Evolutionary conservation across 306 rosid species (phyloP).

Genomic region (Medicago arabica): DNA sequence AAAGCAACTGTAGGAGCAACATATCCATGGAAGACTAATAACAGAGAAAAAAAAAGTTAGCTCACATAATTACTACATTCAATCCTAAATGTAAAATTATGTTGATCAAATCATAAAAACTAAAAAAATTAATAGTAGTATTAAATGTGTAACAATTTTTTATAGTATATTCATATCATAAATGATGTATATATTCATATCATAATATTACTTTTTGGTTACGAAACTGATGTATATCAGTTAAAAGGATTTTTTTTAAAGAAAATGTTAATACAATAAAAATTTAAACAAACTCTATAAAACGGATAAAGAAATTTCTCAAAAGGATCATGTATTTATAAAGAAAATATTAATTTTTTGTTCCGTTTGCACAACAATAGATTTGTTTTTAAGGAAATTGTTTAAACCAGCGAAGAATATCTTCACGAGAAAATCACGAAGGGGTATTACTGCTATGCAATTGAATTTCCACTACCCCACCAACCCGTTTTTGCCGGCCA

Average conservation of each 20-base stretch:
- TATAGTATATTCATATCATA: no score
- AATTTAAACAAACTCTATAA: neutral
- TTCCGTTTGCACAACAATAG: no score
- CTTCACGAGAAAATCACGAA: no score
- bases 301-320: neutral
- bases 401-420: no score
- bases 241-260: neutral
- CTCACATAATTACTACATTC: no score
- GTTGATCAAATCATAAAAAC: neutral
- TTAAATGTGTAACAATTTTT: neutral
- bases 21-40: conserved; percentile 39
- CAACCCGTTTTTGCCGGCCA: no score
- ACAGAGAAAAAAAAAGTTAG: neutral
- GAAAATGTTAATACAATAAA: neutral
- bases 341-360: no score
- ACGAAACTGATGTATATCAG: neutral
- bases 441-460: no score
- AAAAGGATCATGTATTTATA: neutral
- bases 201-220: neutral
- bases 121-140: neutral
- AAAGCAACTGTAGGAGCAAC: conserved; percentile 35
- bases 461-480: no score
- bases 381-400: no score
- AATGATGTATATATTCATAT: neutral
- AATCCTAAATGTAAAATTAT: no score